Evolutionary conservation across 2,329 filamentous ascomycete genomes (phyloP).

Genomic region (Metarhizium guizhouense): DNA sequence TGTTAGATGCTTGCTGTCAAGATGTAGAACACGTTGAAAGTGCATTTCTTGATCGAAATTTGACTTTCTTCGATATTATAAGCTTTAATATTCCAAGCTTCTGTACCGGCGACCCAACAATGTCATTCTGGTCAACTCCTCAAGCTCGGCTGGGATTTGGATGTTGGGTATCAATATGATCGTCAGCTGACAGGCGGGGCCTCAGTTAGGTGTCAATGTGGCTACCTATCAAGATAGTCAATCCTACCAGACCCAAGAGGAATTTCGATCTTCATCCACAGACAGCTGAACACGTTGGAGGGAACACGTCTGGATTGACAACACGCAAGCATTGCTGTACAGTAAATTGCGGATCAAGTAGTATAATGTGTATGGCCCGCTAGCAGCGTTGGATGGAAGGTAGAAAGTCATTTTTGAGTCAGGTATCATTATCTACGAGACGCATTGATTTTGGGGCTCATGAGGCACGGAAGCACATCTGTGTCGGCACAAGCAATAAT

Average conservation of each 20-base stretch:
- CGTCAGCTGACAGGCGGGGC: neutral
- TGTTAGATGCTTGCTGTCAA: neutral
- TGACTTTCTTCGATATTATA: neutral
- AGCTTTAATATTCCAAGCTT: neutral
- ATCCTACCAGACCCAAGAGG: neutral
- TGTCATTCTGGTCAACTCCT: neutral
- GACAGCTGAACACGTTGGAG: neutral
- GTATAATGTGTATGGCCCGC: neutral
- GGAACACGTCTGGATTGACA: neutral
- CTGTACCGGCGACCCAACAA: neutral
- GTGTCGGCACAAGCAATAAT: neutral
- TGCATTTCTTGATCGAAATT: neutral
- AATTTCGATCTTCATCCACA: neutral
- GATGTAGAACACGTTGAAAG: neutral
- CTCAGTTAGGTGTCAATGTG: neutral
- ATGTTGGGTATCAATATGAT: neutral
- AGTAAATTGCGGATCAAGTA: constrained; percentile 6
- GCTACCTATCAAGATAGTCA: too few relatives aligned
- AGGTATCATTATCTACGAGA: neutral
- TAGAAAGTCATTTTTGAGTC: neutral
- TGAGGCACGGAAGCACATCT: neutral
- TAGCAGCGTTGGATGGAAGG: neutral
- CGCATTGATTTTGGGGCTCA: too few relatives aligned
- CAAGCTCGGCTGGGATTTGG: neutral
- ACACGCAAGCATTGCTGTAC: constrained; percentile 3